Conservation (phyloP, 768 basidiomycete genomes). For the Mycena alexandri region DNA sequence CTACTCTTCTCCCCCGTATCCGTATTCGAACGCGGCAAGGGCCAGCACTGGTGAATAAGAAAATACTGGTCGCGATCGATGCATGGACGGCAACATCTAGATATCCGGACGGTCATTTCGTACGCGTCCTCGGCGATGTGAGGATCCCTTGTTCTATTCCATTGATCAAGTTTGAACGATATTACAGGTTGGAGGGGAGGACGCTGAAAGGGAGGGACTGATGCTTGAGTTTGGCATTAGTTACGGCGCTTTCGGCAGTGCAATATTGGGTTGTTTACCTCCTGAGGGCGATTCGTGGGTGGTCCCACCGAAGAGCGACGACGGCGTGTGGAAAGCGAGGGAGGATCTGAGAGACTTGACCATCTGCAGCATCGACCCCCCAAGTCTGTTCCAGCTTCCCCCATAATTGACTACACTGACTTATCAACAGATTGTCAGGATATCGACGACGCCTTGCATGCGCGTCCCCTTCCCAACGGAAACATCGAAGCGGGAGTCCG, state of each 20-base stretch:
- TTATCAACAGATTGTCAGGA: slow-evolving; percentile 85
- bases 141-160: not conserved
- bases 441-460: slow-evolving; percentile 98
- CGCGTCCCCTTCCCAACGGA: slow-evolving; percentile 86
- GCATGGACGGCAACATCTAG: slow-evolving; percentile 89
- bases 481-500: slow-evolving; percentile 98
- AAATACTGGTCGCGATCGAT: slow-evolving; percentile 96
- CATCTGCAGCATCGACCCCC: slow-evolving; percentile 98
- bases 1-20: slow-evolving; percentile 91
- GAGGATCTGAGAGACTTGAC: slow-evolving; percentile 88
- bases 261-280: slow-evolving; percentile 93
- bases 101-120: slow-evolving; percentile 98
- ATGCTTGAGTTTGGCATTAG: slow-evolving; percentile 96
- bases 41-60: slow-evolving; percentile 87
- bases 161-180: too few species aligned
- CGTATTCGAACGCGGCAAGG: slow-evolving; percentile 96
- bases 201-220: slow-evolving; percentile 95
- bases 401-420: not conserved
- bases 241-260: slow-evolving; percentile 96
- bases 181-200: slow-evolving; percentile 84
- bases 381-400: slow-evolving; percentile 61
- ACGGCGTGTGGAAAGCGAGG: slow-evolving; percentile 81
- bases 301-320: slow-evolving; percentile 80
- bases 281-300: slow-evolving; percentile 92
- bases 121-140: slow-evolving; percentile 82